Conservation (phyloP, 805 yeast species). For the Lachancea quebecensis region DNA sequence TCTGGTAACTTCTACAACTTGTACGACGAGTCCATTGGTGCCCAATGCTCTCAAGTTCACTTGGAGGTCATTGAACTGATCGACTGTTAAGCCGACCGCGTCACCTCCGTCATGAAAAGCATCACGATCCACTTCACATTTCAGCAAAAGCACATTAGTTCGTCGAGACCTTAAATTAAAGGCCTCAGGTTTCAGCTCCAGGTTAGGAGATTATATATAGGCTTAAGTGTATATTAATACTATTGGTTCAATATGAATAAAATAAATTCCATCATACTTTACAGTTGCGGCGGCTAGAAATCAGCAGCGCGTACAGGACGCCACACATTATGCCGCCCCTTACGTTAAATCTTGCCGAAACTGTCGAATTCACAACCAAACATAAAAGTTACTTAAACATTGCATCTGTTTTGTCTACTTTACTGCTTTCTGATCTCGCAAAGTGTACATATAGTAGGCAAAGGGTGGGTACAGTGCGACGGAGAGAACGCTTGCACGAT, state of each 20-base stretch:
- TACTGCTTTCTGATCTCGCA: not conserved
- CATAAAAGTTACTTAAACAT: too few relatives aligned
- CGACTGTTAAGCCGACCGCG: conserved; percentile 18
- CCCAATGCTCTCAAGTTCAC: conserved; percentile 50
- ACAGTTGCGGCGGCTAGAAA: too few relatives aligned
- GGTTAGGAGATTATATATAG: not conserved
- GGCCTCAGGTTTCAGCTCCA: conserved; percentile 3
- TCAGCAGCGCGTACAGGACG: too few relatives aligned
- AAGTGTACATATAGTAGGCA: conserved; percentile 5
- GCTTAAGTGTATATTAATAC: conserved; percentile 4
- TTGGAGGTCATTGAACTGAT: conserved; percentile 46
- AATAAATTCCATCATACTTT: not conserved
- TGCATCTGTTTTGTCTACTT: not conserved
- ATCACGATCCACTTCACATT: conserved; percentile 1
- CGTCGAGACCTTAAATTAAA: not conserved
- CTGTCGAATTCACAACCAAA: too few relatives aligned
- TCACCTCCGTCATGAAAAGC: conserved; percentile 1
- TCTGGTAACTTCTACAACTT: conserved; percentile 65
- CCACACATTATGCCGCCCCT: too few relatives aligned
- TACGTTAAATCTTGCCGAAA: too few relatives aligned
- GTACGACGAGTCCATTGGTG: conserved; percentile 49
- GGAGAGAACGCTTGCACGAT: conserved; percentile 13
- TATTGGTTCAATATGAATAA: not conserved
- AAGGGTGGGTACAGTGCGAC: conserved; percentile 17
- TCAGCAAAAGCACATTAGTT: conserved; percentile 1